Conservation (phyloP, 371 early-diverging fungal species). For the Mortierella sp. region DNA sequence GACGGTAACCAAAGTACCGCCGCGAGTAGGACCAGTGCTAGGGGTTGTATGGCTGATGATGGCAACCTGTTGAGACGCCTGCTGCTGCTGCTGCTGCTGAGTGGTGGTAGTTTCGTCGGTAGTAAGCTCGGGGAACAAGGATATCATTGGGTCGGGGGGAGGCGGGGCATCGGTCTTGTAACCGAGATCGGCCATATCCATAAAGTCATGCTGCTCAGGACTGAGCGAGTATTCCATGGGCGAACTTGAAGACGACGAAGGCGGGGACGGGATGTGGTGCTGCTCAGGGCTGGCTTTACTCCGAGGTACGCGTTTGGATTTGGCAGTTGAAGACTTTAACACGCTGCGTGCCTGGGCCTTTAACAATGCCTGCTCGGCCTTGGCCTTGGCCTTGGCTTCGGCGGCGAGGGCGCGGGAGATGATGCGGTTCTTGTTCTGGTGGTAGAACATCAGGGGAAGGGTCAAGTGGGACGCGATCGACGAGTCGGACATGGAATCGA, state of each 20-base stretch:
- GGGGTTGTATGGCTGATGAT: conserved; percentile 42
- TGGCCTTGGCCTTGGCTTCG: conserved; percentile 28
- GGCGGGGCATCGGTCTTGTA: conserved; percentile 21
- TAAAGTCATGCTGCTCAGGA: conserved; percentile 51
- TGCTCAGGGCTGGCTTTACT: conserved; percentile 34
- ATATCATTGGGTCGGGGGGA: conserved; percentile 52
- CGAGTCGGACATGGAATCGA: conserved; percentile 43
- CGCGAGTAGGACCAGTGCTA: conserved; percentile 39
- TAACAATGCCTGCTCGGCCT: conserved; percentile 26
- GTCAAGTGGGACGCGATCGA: conserved; percentile 55
- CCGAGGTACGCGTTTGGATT: conserved; percentile 31
- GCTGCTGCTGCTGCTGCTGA: conserved; percentile 14
- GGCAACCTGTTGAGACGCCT: conserved; percentile 3
- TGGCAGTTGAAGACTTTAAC: conserved; percentile 37
- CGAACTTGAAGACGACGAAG: conserved; percentile 20
- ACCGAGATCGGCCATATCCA: conserved; percentile 25
- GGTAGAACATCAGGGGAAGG: conserved; percentile 55
- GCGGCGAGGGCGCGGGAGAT: conserved; percentile 49
- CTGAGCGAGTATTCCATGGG: conserved; percentile 41
- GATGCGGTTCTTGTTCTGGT: conserved; percentile 55
- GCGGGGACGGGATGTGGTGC: conserved; percentile 4
- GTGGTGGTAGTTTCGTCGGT: not conserved
- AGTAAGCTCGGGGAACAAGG: conserved; percentile 54
- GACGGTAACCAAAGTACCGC: conserved; percentile 46
- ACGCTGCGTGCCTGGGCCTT: conserved; percentile 21